Percentiles rank a stretch among this genome's conserved stretches.
Evolutionary conservation across 2,329 filamentous ascomycete species (phyloP).

Genomic region (Botryotinia narcissicola): DNA sequence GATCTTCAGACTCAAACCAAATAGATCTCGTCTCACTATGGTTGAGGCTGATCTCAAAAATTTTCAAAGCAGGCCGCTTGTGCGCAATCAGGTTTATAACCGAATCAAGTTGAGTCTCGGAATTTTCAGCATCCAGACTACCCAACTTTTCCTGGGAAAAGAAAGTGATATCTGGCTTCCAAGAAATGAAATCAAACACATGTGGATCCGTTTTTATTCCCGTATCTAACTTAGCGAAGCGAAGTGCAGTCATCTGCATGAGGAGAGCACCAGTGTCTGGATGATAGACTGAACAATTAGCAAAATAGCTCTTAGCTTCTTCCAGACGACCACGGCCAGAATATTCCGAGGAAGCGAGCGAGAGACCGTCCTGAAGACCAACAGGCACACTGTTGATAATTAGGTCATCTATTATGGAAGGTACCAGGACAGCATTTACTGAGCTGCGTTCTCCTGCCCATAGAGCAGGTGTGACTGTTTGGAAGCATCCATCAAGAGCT

Average conservation of each 20-base stretch:
- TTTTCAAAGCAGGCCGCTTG: constrained; percentile 38
- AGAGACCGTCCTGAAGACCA: constrained; percentile 16
- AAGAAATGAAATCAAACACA: constrained; percentile 1
- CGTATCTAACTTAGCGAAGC: constrained; percentile 23
- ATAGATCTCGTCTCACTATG: constrained; percentile 30
- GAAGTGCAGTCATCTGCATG: constrained; percentile 29
- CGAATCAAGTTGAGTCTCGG: constrained; percentile 6
- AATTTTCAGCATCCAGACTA: not conserved
- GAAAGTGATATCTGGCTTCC: constrained; percentile 11
- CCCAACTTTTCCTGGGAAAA: constrained; percentile 19
- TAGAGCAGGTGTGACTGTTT: constrained; percentile 31
- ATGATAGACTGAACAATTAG: constrained; percentile 24
- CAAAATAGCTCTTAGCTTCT: constrained; percentile 20
- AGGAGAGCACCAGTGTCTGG: constrained; percentile 27
- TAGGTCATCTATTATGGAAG: constrained; percentile 28
- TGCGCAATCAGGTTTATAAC: constrained; percentile 41
- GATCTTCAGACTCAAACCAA: constrained; percentile 32
- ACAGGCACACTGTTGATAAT: constrained; percentile 26
- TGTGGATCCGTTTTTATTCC: constrained; percentile 12
- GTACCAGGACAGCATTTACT: constrained; percentile 28
- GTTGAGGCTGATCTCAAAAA: constrained; percentile 39
- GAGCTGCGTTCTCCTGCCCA: constrained; percentile 27
- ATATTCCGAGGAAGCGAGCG: constrained; percentile 19
- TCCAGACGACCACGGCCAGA: constrained; percentile 19
- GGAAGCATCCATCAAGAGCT: constrained; percentile 37